A percentile compares a stretch with the other conserved stretches of the same genome.
phyloP scores from a whole-genome alignment of 768 basidiomycete species.

The Russula virescens region DNA sequence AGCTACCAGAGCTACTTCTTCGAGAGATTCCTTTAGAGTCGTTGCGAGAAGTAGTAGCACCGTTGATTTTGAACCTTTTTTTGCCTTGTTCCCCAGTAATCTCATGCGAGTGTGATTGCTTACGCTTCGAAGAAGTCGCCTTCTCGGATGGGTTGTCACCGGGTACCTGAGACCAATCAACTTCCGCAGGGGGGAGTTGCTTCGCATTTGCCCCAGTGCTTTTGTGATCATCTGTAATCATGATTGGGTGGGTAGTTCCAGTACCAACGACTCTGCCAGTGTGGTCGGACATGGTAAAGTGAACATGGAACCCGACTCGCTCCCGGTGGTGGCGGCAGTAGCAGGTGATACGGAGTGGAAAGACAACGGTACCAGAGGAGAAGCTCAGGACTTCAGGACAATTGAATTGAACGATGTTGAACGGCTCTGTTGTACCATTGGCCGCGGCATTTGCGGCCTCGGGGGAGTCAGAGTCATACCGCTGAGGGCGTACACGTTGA shows the following conservation, averaged over 20 bases:
- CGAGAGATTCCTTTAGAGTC: conserved; percentile 30
- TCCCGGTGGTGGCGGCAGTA: conserved; percentile 99
- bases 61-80: conserved; percentile 69
- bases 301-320: conserved; percentile 90
- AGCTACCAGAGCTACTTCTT: conserved; percentile 30
- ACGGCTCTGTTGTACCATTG: conserved; percentile 59
- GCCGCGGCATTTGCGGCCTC: conserved; percentile 40
- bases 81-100: conserved; percentile 33
- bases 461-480: conserved; percentile 66
- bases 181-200: conserved; percentile 26
- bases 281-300: conserved; percentile 79
- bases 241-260: conserved; percentile 82
- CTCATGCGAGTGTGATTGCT: conserved; percentile 37
- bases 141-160: conserved; percentile 13
- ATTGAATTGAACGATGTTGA: conserved; percentile 93
- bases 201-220: conserved; percentile 43
- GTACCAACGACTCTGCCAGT: conserved; percentile 74
- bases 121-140: conserved; percentile 36
- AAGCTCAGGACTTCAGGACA: conserved; percentile 88
- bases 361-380: conserved; percentile 72
- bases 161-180: conserved; percentile 44
- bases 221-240: conserved; percentile 99
- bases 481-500: conserved; percentile 70
- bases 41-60: conserved; percentile 38
- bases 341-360: conserved; percentile 96